A percentile compares a stretch with the other conserved stretches of the same genome.
These are phyloP conservation scores for Fomes fomentarius DNA, from an alignment of 1,284 basidiomycete genomes.

Conservation along the genomic window DNA sequence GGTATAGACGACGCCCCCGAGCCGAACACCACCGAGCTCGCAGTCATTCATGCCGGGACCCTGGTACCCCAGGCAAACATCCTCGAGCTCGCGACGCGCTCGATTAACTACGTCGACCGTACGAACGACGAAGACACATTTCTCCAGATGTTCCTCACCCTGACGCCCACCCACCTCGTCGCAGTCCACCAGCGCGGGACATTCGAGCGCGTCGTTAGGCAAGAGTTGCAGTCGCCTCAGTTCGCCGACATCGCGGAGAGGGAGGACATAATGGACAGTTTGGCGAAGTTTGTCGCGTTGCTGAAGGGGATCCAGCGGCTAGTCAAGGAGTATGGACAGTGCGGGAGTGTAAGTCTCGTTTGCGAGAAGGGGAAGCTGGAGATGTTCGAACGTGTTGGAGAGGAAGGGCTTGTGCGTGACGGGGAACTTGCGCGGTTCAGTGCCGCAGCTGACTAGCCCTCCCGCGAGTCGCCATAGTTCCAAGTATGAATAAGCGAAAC, in stretches of 20 bases:
- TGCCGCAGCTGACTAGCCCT: not conserved
- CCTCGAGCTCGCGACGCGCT: constrained; percentile 53
- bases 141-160: constrained; percentile 58
- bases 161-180: constrained; percentile 54
- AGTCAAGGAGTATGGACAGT: constrained; percentile 45
- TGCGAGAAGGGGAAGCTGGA: constrained; percentile 19
- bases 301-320: constrained; percentile 46
- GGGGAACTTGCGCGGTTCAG: constrained; percentile 14
- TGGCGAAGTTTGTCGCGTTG: constrained; percentile 44
- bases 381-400: constrained; percentile 4
- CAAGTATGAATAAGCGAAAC: too few species aligned
- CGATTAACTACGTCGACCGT: constrained; percentile 29
- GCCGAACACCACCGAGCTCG: constrained; percentile 35
- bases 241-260: constrained; percentile 31
- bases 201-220: constrained; percentile 47
- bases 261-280: constrained; percentile 31
- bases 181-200: constrained; percentile 48
- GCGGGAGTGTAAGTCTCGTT: constrained; percentile 37
- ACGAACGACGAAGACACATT: constrained; percentile 38
- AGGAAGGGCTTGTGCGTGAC: constrained; percentile 4
- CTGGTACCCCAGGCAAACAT: constrained; percentile 45
- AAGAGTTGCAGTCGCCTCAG: constrained; percentile 37
- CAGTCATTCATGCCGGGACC: constrained; percentile 42
- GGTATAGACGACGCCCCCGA: not conserved
- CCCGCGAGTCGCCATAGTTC: too few species aligned